Evolutionary conservation across 768 basidiomycete species (phyloP).

Genomic region (Boletus subcaerulescens): DNA sequence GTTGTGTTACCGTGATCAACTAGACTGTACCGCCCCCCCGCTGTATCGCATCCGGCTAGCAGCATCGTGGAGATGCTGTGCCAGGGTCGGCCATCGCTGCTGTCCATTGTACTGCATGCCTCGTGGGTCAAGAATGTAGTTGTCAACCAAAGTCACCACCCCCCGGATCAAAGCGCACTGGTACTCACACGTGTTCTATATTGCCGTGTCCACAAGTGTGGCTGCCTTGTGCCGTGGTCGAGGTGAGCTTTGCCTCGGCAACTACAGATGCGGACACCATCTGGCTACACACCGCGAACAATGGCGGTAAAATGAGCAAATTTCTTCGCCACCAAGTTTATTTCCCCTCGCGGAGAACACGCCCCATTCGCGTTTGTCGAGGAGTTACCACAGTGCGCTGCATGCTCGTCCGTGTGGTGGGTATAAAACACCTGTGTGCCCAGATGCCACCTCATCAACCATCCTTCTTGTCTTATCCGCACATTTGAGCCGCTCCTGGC

Average conservation of each 20-base stretch:
- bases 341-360: slow-evolving; percentile 31
- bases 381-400: slow-evolving; percentile 10
- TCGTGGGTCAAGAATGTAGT: slow-evolving; percentile 18
- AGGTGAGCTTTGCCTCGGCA: slow-evolving; percentile 18
- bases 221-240: slow-evolving; percentile 11
- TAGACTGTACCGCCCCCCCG: no score
- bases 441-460: slow-evolving; percentile 14
- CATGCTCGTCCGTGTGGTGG: slow-evolving; percentile 7
- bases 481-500: slow-evolving; percentile 27
- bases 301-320: slow-evolving; percentile 7
- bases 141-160: background rate
- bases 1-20: no score
- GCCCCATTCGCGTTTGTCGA: slow-evolving; percentile 28
- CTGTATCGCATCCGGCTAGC: background rate
- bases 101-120: slow-evolving; percentile 2
- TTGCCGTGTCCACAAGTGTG: slow-evolving; percentile 2
- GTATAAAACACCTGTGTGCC: slow-evolving; percentile 26
- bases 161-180: slow-evolving; percentile 16
- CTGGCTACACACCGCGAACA: slow-evolving; percentile 10
- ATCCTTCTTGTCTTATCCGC: slow-evolving; percentile 47
- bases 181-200: slow-evolving; percentile 14
- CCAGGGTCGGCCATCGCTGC: background rate
- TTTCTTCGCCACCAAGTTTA: slow-evolving; percentile 13
- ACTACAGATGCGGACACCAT: slow-evolving; percentile 6
- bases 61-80: background rate